Percentiles rank a stretch among this genome's conserved stretches.
phyloP scores from a whole-genome alignment of 495 filamentous ascomycete genomes.

The Podospora pseudopauciseta region DNA sequence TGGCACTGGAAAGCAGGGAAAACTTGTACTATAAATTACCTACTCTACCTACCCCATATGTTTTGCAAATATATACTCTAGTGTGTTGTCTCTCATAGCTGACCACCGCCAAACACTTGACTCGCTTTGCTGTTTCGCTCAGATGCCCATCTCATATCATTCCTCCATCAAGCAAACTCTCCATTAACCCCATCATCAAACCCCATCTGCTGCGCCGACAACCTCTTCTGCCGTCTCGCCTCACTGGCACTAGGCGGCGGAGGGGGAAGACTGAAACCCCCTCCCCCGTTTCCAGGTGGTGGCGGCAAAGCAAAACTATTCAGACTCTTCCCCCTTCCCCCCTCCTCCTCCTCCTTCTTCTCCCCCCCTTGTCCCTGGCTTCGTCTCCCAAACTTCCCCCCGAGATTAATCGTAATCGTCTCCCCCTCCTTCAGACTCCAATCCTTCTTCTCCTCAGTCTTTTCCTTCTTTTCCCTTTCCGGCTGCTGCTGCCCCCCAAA shows the following conservation, averaged over 20 bases:
- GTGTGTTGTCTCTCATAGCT: too few relatives aligned
- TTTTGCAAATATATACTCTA: too few relatives aligned
- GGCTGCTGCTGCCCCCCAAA: constrained; percentile 36
- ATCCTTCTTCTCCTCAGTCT: constrained; percentile 58
- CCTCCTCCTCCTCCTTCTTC: constrained; percentile 20
- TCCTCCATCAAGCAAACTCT: constrained; percentile 49
- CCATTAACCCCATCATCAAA: constrained; percentile 64
- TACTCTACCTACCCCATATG: too few relatives aligned
- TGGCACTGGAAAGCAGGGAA: too few relatives aligned
- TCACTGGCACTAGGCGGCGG: constrained; percentile 61
- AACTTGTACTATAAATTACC: too few relatives aligned
- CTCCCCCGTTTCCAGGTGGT: constrained; percentile 32
- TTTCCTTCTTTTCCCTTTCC: constrained; percentile 24
- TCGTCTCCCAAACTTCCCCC: constrained; percentile 48
- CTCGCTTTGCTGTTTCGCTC: background rate
- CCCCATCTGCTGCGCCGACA: constrained; percentile 52
- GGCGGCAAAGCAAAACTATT: constrained; percentile 49
- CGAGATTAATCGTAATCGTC: constrained; percentile 76
- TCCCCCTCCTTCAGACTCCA: constrained; percentile 80
- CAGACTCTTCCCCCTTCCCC: background rate
- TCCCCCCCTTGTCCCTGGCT: constrained; percentile 14
- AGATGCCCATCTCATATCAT: background rate
- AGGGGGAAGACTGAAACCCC: constrained; percentile 33
- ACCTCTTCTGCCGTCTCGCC: constrained; percentile 48
- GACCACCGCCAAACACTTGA: too few relatives aligned